phyloP scores from a whole-genome alignment of 2,329 filamentous ascomycete species.

The Calonectria hawksworthii region DNA sequence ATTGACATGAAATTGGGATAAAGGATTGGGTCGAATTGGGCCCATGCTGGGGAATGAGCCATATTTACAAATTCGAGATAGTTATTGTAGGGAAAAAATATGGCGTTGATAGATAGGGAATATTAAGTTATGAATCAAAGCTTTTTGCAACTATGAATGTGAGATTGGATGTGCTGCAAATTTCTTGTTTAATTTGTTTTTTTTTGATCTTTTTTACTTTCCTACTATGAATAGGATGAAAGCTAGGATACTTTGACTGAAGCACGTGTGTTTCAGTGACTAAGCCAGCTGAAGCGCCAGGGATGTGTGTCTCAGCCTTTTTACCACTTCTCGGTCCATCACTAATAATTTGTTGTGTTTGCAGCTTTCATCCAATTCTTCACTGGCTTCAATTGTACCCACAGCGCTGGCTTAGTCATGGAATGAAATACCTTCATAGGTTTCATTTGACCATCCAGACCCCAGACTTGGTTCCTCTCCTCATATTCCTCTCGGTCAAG shows the following conservation, averaged over 20 bases:
- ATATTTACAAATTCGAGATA: constrained; percentile 1
- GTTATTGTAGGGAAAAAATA: not conserved
- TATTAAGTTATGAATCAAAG: not conserved
- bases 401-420: not conserved
- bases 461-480: not conserved
- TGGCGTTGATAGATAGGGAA: not conserved
- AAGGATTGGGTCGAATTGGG: not conserved
- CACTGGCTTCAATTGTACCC: not conserved
- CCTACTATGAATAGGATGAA: too few relatives aligned
- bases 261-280: too few relatives aligned
- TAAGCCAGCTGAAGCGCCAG: too few relatives aligned
- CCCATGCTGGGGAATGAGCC: not conserved
- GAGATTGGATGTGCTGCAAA: not conserved
- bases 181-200: too few relatives aligned
- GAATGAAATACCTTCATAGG: not conserved
- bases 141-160: not conserved
- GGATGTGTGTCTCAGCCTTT: too few relatives aligned
- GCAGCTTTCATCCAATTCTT: not conserved
- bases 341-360: too few relatives aligned
- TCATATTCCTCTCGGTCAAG: not conserved
- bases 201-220: too few relatives aligned
- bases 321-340: too few relatives aligned
- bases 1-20: not conserved
- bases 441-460: not conserved
- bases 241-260: too few relatives aligned